Percentiles rank a stretch among this genome's conserved stretches.
phyloP scores from a whole-genome alignment of 805 yeast genomes.

The Kuraishia ogatae region DNA sequence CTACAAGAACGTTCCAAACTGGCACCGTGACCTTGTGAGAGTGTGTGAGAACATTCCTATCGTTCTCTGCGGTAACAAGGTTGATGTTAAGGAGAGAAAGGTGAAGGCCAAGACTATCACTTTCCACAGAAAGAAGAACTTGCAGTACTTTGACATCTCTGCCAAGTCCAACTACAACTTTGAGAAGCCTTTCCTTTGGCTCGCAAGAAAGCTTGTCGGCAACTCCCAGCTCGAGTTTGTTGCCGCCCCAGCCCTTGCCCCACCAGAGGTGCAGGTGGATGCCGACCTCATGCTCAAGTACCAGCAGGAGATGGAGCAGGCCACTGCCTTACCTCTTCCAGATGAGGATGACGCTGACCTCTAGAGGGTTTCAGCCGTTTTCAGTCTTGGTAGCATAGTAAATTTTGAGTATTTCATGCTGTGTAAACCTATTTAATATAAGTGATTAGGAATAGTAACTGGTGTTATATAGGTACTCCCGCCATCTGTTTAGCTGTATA shows the following conservation, averaged over 20 bases:
- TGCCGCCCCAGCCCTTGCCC: conserved; percentile 98
- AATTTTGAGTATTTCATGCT: not conserved
- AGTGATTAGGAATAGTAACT: not conserved
- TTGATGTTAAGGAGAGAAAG: conserved; percentile 99
- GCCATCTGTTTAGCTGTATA: too few species aligned
- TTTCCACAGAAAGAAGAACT: conserved; percentile 99
- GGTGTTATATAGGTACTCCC: too few species aligned
- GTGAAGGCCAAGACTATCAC: conserved; percentile 99
- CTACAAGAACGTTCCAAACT: conserved; percentile 99
- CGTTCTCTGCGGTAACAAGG: conserved; percentile 98
- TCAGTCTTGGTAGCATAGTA: not conserved
- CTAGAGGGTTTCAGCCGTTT: conserved; percentile 28
- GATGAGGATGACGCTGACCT: conserved; percentile 99
- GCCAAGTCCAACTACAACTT: conserved; percentile 99
- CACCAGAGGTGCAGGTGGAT: conserved; percentile 98
- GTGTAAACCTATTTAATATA: not conserved
- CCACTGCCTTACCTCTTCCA: conserved; percentile 98
- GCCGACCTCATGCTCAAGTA: conserved; percentile 95
- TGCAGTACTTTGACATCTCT: conserved; percentile 98
- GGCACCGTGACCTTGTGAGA: conserved; percentile 99
- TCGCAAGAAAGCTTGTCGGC: conserved; percentile 98
- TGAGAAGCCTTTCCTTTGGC: conserved; percentile 99
- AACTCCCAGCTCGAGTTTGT: conserved; percentile 97
- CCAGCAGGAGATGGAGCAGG: conserved; percentile 99
- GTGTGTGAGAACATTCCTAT: conserved; percentile 99